A percentile compares a stretch with the other conserved stretches of the same genome.
Conservation (phyloP, 2,329 filamentous ascomycete species). For the Camptophora hylomeconis region DNA sequence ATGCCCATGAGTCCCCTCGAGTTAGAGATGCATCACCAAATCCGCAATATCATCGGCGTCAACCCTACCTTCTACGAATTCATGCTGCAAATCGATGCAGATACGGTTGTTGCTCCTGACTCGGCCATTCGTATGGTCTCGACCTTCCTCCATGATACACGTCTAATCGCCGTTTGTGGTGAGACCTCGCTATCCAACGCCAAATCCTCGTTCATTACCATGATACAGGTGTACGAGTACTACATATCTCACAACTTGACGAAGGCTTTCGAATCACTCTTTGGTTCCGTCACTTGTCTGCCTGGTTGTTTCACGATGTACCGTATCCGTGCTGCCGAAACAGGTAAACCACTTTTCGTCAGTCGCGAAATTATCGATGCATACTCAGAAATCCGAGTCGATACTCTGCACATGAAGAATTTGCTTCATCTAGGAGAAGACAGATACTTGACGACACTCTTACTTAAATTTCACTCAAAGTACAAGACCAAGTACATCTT, state of each 20-base stretch:
- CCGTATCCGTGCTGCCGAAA: constrained; percentile 84
- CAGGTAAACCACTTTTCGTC: constrained; percentile 90
- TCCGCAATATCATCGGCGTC: constrained; percentile 95
- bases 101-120: constrained; percentile 84
- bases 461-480: constrained; percentile 80
- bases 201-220: constrained; percentile 85
- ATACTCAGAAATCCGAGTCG: constrained; percentile 87
- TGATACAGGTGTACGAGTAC: constrained; percentile 99
- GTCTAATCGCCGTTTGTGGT: constrained; percentile 86
- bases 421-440: constrained; percentile 92
- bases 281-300: constrained; percentile 92
- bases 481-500: constrained; percentile 99
- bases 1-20: constrained; percentile 90
- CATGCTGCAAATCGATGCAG: constrained; percentile 89
- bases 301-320: constrained; percentile 99
- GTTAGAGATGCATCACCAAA: constrained; percentile 96
- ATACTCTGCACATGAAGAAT: constrained; percentile 98
- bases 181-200: constrained; percentile 89
- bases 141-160: constrained; percentile 79
- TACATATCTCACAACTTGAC: constrained; percentile 96
- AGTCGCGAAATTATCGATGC: constrained; percentile 79
- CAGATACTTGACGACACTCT: constrained; percentile 87
- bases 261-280: constrained; percentile 94
- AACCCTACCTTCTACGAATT: constrained; percentile 98
- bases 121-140: constrained; percentile 86